Conservation (phyloP, 805 yeast genomes). For the Kuraishia molischiana region DNA sequence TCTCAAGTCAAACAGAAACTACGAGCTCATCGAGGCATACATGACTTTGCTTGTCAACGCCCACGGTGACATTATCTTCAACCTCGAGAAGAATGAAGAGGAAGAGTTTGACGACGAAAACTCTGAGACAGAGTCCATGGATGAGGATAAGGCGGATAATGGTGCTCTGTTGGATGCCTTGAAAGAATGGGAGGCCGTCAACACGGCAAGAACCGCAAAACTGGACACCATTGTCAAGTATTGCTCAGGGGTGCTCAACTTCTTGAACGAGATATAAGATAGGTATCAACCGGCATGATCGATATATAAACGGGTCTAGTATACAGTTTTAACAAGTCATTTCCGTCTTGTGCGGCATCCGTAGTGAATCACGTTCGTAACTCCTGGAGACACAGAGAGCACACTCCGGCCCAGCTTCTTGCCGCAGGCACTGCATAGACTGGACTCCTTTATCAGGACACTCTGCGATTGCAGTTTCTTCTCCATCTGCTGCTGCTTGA, state of each 20-base stretch:
- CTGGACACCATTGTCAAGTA: slow-evolving; percentile 66
- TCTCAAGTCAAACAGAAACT: slow-evolving; percentile 42
- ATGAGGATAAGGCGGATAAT: slow-evolving; percentile 16
- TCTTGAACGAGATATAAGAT: slow-evolving; percentile 28
- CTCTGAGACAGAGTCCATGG: slow-evolving; percentile 5
- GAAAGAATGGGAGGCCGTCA: slow-evolving; percentile 35
- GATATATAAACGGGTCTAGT: too few relatives aligned
- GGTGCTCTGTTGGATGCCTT: slow-evolving; percentile 32
- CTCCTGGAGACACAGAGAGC: slow-evolving; percentile 34
- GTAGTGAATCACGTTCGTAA: slow-evolving; percentile 39
- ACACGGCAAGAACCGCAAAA: slow-evolving; percentile 28
- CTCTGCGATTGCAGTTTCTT: slow-evolving; percentile 25
- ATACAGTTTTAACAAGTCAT: too few relatives aligned
- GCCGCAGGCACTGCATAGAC: slow-evolving; percentile 50
- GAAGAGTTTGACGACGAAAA: slow-evolving; percentile 6
- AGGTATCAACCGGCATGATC: too few relatives aligned
- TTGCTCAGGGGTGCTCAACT: slow-evolving; percentile 70
- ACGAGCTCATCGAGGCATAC: slow-evolving; percentile 76
- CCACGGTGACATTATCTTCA: slow-evolving; percentile 71
- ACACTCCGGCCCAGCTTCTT: slow-evolving; percentile 47
- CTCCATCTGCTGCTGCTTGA: slow-evolving; percentile 34
- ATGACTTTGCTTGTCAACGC: slow-evolving; percentile 61
- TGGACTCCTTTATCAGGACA: slow-evolving; percentile 29
- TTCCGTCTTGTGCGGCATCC: too few relatives aligned
- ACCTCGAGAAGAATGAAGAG: slow-evolving; percentile 8